Base-by-base conservation (phyloP, 2,329 filamentous ascomycete species). In the Xylogone sp. region DNA sequence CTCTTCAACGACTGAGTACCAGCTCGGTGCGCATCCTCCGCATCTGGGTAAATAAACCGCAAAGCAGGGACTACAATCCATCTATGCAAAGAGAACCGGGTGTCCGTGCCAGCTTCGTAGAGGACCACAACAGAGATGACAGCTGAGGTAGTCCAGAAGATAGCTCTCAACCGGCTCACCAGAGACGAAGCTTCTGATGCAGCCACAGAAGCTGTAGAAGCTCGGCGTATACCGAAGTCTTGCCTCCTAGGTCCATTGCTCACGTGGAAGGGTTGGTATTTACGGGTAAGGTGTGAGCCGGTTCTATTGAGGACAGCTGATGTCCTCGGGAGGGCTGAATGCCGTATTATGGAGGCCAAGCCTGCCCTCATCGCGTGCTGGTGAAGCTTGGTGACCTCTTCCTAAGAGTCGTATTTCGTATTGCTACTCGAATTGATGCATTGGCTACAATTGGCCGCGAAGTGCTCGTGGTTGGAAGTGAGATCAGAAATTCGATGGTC, bases 11-110 rank as follows among this genome's bases (percentile, higher is more conserved):
- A 76, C 34, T 77, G 72, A 2, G 89, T 90, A 47, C 89, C 88
- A 20, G 79, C 76, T 64, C 95, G 86, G 68, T 99, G 94, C n/a
- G 93, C 94, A 39, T 96, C 90, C 69, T 99, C 94, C 52, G 87
- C 87, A 62, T 94, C 88, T 3, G 86, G 78, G 68, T 82, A 87
- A 52, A 88, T 52, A 48, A 77, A 70, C 46, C 89, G 84, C 3
- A 94, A 65, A 18, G 84, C 65, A 0, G 80, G 87, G 2, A 88
- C 84, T 13, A 86, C 75, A 24, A 86, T 69, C 69, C 82, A 89
- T 62, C 78, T 80, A 68, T 92, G 87, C 53, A 85, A 65, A 52
- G 83, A 86, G 42, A 87, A 83, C 55, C 88, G 77, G 6, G 87
- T 90, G 66, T 91, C 88, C 49, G 87, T 90, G n/a, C 75, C 71